These are phyloP conservation scores for Mitragyna speciosa DNA, from an alignment of 257 asterid species.

Conservation along the genomic window DNA sequence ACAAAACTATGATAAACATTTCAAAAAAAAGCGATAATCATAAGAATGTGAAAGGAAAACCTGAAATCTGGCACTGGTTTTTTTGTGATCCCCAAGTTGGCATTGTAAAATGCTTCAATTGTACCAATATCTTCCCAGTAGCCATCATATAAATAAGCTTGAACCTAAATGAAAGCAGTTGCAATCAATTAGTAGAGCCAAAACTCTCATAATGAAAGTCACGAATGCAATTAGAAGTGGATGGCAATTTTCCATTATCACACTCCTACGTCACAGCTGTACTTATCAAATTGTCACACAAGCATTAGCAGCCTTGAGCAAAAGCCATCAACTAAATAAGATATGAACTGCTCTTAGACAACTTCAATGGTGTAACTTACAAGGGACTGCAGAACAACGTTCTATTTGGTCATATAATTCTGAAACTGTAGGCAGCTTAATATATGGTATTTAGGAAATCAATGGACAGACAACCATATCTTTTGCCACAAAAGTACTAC, in stretches of 20 bases:
- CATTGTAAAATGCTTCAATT: constrained; percentile 95
- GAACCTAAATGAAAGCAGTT: constrained; percentile 51
- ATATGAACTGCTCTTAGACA: background rate
- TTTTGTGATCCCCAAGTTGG: constrained; percentile 88
- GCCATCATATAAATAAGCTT: constrained; percentile 92
- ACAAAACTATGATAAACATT: background rate
- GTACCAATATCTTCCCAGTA: constrained; percentile 99
- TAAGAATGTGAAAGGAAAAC: constrained; percentile 29
- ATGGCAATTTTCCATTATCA: background rate
- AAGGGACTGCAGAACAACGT: background rate
- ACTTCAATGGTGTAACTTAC: background rate
- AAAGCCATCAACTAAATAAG: background rate
- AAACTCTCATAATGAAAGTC: background rate
- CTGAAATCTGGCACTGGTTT: constrained; percentile 96
- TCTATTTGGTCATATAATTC: background rate
- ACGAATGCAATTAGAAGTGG: too few relatives aligned
- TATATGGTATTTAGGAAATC: background rate
- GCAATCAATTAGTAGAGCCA: constrained; percentile 7
- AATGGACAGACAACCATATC: background rate
- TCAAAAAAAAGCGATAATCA: background rate
- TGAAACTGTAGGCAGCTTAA: background rate
- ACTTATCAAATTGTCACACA: background rate
- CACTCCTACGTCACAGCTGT: background rate
- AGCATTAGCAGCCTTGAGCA: background rate
- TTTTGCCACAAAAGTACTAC: background rate